Base-by-base conservation (phyloP, 176 grass and related monocot species). In the Tillandsia fasciculata region DNA sequence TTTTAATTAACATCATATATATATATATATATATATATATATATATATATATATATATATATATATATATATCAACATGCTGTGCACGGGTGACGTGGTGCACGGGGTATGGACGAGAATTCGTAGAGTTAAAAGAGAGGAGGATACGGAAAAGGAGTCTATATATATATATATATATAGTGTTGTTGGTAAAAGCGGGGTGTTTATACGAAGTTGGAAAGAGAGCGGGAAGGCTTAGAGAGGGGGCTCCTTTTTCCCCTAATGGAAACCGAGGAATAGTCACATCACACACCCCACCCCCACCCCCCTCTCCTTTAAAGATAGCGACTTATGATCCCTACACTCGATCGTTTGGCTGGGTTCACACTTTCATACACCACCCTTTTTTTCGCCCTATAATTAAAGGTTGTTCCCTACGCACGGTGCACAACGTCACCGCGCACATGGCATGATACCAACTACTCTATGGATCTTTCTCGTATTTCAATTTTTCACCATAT, bases 181-280 rank as follows among this genome's bases (percentile, higher is more conserved):
- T 29, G 64, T 64, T 58, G 51, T 64, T 58, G 42, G 64, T 81
- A 64, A 74, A 74, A 66, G 68, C 2, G 18, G 10, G 8, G 9
- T 20, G 24, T 52, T 90, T 90, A 78, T 72, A 83, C 66, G 10
- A 52, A 52, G 70, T 10, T 50, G 71, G 91, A 73, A 90, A 83
- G 87, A 59, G 64, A 64, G 64, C 42, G 61, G 18, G 13, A 65
- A 53, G 15, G 51, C 63, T 68, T 14, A 33, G 64, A 83, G 70
- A 49, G 59, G 47, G 24, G 81, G 63, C 69, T 64, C 49, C 69
- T 87, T 90, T 96, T 85, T 82, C 87, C 79, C 77, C 68, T 69
- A 75, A 87, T 86, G 84, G 91, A 90, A 90, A 90, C 74, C 79
- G 73, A 90, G 87, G 91, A 85, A 87, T 85, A 79, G 91, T 96